These are phyloP conservation scores for Hymenoscyphus scutula DNA, from an alignment of 2,329 filamentous ascomycete species.

Conservation along the genomic window DNA sequence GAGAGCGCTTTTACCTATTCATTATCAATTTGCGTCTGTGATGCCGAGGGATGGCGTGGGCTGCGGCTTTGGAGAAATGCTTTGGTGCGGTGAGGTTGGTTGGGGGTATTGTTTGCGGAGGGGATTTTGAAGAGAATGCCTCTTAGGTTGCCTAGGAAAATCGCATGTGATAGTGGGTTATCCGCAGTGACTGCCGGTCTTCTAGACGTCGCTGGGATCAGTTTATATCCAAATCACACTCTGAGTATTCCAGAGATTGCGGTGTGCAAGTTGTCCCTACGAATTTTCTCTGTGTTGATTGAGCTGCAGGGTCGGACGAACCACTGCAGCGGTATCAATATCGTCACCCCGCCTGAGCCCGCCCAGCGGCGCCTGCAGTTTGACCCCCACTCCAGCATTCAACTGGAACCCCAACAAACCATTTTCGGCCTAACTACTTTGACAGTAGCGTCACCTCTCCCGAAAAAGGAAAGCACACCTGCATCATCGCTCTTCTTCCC, in stretches of 20 bases:
- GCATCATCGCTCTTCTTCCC: background rate
- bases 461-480: conserved; percentile 1
- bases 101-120: background rate
- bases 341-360: background rate
- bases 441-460: background rate
- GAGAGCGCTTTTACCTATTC: background rate
- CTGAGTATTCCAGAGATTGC: background rate
- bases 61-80: background rate
- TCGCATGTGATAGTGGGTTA: conserved; percentile 1
- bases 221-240: no score
- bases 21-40: background rate
- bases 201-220: no score
- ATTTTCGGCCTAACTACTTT: background rate
- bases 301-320: background rate
- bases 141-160: no score
- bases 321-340: background rate
- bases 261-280: background rate
- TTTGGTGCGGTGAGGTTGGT: background rate
- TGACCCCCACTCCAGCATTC: background rate
- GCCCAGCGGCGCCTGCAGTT: background rate
- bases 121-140: background rate
- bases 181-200: no score
- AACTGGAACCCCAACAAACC: conserved; percentile 1
- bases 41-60: background rate
- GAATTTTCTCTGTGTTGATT: background rate